phyloP scores from a whole-genome alignment of 1,139 yeast genomes.

The Zhuliangozyma parablackwelliae region DNA sequence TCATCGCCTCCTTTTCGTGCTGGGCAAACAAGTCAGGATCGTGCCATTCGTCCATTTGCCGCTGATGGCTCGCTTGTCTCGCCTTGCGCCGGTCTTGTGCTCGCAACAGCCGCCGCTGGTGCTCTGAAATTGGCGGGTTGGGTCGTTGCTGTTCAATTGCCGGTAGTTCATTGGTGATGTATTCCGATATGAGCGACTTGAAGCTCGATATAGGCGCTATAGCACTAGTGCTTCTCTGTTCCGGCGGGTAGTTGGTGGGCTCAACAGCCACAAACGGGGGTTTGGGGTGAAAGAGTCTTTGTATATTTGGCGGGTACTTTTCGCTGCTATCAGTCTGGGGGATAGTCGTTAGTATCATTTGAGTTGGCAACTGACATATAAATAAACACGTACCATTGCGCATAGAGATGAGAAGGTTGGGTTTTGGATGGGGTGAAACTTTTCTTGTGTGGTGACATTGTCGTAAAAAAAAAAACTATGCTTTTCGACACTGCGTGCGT shows the following conservation, averaged over 20 bases:
- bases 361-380: no score
- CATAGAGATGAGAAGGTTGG: no score
- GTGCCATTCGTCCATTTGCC: slow-evolving; percentile 41
- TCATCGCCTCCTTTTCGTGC: slow-evolving; percentile 54
- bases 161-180: slow-evolving; percentile 9
- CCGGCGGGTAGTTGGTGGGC: slow-evolving; percentile 55
- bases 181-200: slow-evolving; percentile 28
- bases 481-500: no score
- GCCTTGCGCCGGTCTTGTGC: slow-evolving; percentile 19
- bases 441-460: no score
- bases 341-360: slow-evolving; percentile 8
- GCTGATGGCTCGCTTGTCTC: slow-evolving; percentile 25
- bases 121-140: slow-evolving; percentile 2
- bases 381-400: no score
- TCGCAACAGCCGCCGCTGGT: slow-evolving; percentile 10
- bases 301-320: slow-evolving; percentile 62
- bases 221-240: slow-evolving; percentile 43
- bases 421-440: no score
- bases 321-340: slow-evolving; percentile 21
- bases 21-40: slow-evolving; percentile 47
- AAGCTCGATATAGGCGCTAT: slow-evolving; percentile 51
- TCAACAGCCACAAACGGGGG: slow-evolving; percentile 57
- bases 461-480: no score
- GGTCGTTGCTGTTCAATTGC: slow-evolving; percentile 6
- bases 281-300: slow-evolving; percentile 62